Evolutionary conservation across 257 asterid genomes (phyloP).

Genomic region (Rauvolfia tetraphylla): DNA sequence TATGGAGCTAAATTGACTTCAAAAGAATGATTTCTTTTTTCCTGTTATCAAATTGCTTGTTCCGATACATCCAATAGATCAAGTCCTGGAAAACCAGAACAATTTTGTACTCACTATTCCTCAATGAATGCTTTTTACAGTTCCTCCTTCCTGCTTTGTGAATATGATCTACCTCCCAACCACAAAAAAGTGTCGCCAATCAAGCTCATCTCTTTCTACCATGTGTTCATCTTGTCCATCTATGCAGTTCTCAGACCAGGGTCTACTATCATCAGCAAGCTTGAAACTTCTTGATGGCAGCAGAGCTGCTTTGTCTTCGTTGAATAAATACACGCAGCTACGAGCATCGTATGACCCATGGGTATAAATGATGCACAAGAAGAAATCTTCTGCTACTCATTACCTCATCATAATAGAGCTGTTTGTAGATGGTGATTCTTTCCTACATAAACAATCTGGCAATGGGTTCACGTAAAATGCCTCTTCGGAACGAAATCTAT

Average conservation of each 20-base stretch:
- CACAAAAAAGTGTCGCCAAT: background rate
- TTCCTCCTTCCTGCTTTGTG: background rate
- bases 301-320: conserved; percentile 13
- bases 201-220: background rate
- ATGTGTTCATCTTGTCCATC: background rate
- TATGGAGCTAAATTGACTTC: background rate
- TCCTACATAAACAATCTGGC: conserved; percentile 86
- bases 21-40: conserved; percentile 3
- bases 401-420: conserved; percentile 31
- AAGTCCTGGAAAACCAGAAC: background rate
- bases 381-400: background rate
- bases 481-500: conserved; percentile 89
- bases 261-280: conserved; percentile 3
- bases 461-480: conserved; percentile 87
- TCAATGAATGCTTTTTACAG: background rate
- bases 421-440: conserved; percentile 26
- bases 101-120: background rate
- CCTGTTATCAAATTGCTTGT: background rate
- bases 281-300: background rate
- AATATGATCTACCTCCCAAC: background rate
- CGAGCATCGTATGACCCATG: background rate
- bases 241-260: background rate
- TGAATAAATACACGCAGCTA: conserved; percentile 6
- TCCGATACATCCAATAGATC: background rate
- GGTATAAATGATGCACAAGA: background rate